Conservation (phyloP, 371 early-diverging fungal species). For the Circinella umbellata region DNA sequence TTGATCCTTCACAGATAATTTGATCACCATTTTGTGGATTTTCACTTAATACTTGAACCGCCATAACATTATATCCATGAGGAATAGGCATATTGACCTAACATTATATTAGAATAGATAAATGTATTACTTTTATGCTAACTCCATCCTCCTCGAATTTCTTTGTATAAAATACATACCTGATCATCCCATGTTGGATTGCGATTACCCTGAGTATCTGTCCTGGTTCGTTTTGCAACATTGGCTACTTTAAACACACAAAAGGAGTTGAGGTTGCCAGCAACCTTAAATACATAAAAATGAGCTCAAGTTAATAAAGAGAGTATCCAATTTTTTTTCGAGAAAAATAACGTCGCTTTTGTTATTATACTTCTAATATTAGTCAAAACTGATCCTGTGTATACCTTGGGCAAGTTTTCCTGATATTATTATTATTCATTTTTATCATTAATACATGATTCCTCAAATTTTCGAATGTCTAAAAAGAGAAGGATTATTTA, state of each 20-base stretch:
- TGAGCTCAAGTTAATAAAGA: too few species aligned
- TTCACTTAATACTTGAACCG: constrained; percentile 42
- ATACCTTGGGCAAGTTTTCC: constrained; percentile 31
- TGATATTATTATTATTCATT: background rate
- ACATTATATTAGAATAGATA: background rate
- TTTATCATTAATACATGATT: background rate
- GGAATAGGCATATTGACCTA: constrained; percentile 52
- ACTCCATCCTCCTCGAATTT: background rate
- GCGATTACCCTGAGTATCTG: constrained; percentile 47
- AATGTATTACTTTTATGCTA: background rate
- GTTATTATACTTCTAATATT: too few species aligned
- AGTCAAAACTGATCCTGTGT: too few species aligned
- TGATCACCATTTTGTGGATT: constrained; percentile 21
- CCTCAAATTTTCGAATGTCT: background rate
- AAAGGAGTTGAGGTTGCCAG: constrained; percentile 32
- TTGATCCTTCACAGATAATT: constrained; percentile 47
- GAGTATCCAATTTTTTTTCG: background rate
- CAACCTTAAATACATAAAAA: constrained; percentile 4
- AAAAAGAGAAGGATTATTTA: constrained; percentile 25
- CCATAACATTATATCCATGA: constrained; percentile 37
- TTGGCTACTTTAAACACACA: constrained; percentile 47
- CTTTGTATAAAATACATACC: constrained; percentile 27
- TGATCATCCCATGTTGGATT: constrained; percentile 60
- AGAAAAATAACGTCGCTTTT: too few species aligned
- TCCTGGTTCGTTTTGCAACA: constrained; percentile 39